Percentiles rank a stretch among this genome's conserved stretches.
These are phyloP conservation scores for Biscogniauxia sp. DNA, from an alignment of 2,329 filamentous ascomycete species.

Conservation along the genomic window DNA sequence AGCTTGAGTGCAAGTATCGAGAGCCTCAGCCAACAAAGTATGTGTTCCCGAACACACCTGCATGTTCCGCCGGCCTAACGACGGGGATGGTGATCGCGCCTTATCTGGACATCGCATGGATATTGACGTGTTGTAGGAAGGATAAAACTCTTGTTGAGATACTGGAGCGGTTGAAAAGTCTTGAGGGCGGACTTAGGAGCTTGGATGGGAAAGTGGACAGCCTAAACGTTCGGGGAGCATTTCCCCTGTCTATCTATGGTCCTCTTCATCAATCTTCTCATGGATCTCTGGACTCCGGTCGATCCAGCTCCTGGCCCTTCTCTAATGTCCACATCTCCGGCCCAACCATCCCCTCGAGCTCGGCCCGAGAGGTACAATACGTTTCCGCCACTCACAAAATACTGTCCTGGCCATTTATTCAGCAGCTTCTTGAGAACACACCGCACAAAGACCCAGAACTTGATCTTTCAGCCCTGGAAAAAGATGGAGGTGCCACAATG, in stretches of 20 bases:
- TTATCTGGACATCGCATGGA: slow-evolving; percentile 9
- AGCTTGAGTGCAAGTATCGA: slow-evolving; percentile 58
- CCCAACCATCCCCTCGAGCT: slow-evolving; percentile 15
- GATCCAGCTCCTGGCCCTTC: slow-evolving; percentile 24
- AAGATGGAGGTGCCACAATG: slow-evolving; percentile 37
- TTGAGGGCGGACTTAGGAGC: slow-evolving; percentile 52
- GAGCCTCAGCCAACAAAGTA: slow-evolving; percentile 63
- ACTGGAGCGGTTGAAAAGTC: slow-evolving; percentile 53
- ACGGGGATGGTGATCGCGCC: slow-evolving; percentile 10
- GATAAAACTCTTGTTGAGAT: slow-evolving; percentile 63
- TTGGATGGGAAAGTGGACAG: slow-evolving; percentile 56
- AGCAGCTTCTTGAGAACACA: slow-evolving; percentile 37
- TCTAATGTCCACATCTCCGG: slow-evolving; percentile 21
- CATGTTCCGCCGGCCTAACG: slow-evolving; percentile 8
- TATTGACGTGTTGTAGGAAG: slow-evolving; percentile 45
- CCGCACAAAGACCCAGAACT: slow-evolving; percentile 32
- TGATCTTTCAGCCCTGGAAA: slow-evolving; percentile 33
- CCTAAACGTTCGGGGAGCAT: slow-evolving; percentile 31
- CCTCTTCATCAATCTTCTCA: slow-evolving; percentile 13
- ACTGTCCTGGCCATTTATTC: slow-evolving; percentile 47
- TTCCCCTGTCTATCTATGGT: slow-evolving; percentile 21
- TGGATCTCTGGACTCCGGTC: slow-evolving; percentile 16
- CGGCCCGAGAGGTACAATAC: slow-evolving; percentile 26
- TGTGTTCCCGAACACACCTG: slow-evolving; percentile 29
- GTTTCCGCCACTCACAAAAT: slow-evolving; percentile 48